Base-by-base conservation (phyloP, 306 rosid genomes). In the Corylus americana region DNA sequence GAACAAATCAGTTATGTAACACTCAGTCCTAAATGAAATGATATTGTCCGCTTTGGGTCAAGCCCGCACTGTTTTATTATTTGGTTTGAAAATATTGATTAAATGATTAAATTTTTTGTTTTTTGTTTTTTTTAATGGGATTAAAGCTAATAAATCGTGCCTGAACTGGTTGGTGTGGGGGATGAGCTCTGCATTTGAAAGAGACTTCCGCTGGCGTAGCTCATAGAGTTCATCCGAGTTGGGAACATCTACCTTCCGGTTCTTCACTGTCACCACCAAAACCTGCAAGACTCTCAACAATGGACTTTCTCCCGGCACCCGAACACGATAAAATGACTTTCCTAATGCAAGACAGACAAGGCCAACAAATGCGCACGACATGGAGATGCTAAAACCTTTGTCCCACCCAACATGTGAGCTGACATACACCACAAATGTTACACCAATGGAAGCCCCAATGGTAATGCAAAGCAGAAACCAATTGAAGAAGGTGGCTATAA, bases 381-480 rank as follows among this genome's bases (percentile, higher is more conserved):
- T 55, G 42, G 88, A 86, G 51, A 90, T 88, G 86, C 83, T 73
- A 64, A 88, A 90, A 49, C 89, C 89, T 57, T 64, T 80, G 42
- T 86, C 82, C 90, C 91, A 90, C 6, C 59, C 58, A 10, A 3
- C 2, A 22, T 68, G 48, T 4, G 76, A 20, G 89, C 90, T 86
- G 11, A 81, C 86, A 63, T 86, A 90, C 42, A 90, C 90, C 16
- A 88, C 87, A 78, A 84, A 83, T 48, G 81, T 84, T 66, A 88
- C 94, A 27, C 94, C 90, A 22, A 82, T 11, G 77, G 77, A 74
- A 16, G 91, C 88, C 1, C 93, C 91, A 11, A 80, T 22, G 14
- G 87, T 84, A 45, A 84, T 50, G 17, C 90, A 82, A 53, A 88
- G 87, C 80, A 88, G 66, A 58, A 87, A 73, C 91, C 91, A 90